These are phyloP conservation scores for Coprinopsis strossmayeri DNA, from an alignment of 768 basidiomycete species.

Conservation along the genomic window DNA sequence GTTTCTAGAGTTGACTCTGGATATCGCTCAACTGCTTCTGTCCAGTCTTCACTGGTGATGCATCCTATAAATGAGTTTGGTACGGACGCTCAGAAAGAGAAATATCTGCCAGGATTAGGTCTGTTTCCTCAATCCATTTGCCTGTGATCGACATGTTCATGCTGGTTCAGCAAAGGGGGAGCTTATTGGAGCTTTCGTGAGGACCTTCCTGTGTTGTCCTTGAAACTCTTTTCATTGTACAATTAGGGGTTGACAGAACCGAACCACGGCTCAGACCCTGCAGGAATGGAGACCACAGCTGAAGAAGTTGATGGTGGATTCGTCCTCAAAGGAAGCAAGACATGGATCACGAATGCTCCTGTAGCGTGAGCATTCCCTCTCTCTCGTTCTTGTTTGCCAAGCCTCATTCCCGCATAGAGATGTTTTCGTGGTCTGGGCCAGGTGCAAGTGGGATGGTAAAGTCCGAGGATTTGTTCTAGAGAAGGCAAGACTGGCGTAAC, in stretches of 20 bases:
- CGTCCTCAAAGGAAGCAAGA: conserved; percentile 86
- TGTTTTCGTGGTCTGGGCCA: conserved; percentile 90
- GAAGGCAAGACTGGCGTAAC: conserved; percentile 47
- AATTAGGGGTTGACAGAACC: conserved; percentile 96
- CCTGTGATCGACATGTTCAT: too few species aligned
- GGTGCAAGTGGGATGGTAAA: conserved; percentile 89
- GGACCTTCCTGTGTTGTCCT: conserved; percentile 22
- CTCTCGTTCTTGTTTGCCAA: neutral
- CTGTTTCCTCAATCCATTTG: too few species aligned
- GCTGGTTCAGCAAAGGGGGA: conserved; percentile 65
- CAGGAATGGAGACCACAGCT: conserved; percentile 95
- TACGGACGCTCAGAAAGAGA: conserved; percentile 82
- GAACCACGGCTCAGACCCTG: conserved; percentile 94
- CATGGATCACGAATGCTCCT: conserved; percentile 95
- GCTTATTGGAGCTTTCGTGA: conserved; percentile 86
- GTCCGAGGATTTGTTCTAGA: conserved; percentile 88
- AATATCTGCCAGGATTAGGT: conserved; percentile 83
- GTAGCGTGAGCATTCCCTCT: conserved; percentile 55
- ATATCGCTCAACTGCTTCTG: conserved; percentile 90
- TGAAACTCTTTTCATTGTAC: too few species aligned
- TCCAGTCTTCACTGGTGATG: conserved; percentile 96
- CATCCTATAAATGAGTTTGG: conserved; percentile 90
- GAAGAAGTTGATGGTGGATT: conserved; percentile 82
- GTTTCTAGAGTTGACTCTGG: conserved; percentile 82
- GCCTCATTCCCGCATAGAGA: conserved; percentile 43